Conservation (phyloP, 2,329 filamentous ascomycete species). For the Emericellopsis cladophorae region DNA sequence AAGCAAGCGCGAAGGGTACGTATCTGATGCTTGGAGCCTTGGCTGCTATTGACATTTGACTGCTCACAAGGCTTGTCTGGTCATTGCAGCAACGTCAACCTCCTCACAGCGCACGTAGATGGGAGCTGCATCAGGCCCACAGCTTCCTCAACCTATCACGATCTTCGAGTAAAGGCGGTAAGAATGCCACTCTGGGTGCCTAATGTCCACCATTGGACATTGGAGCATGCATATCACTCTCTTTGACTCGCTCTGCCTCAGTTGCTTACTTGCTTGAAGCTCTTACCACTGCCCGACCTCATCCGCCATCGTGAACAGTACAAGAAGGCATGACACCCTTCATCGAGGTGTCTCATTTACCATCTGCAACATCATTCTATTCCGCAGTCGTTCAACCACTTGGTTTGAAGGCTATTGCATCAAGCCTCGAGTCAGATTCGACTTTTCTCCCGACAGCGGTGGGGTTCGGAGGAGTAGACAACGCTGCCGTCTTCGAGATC, state of each 20-base stretch:
- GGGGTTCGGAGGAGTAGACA: not conserved
- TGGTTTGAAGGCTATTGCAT: slow-evolving; percentile 49
- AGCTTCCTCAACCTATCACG: slow-evolving; percentile 1
- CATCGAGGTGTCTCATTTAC: slow-evolving; percentile 60
- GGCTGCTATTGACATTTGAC: too few species aligned
- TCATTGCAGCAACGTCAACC: too few species aligned
- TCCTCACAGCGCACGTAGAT: too few species aligned
- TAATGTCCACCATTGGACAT: too few species aligned
- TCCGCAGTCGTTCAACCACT: slow-evolving; percentile 66
- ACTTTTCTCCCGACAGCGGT: too few species aligned
- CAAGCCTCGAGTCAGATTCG: not conserved
- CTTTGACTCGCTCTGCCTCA: too few species aligned
- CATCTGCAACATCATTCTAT: slow-evolving; percentile 74
- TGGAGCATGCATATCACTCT: too few species aligned
- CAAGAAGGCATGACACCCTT: slow-evolving; percentile 21
- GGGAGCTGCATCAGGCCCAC: not conserved
- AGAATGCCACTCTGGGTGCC: not conserved
- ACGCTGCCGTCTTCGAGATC: slow-evolving; percentile 28
- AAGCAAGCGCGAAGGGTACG: too few species aligned
- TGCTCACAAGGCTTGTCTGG: too few species aligned
- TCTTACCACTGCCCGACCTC: too few species aligned
- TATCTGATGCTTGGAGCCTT: too few species aligned
- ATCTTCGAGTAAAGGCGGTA: not conserved
- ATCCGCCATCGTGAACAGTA: not conserved
- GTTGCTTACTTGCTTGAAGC: too few species aligned